These are phyloP conservation scores for Glarea lozoyensis DNA, from an alignment of 495 filamentous ascomycete genomes.

Conservation along the genomic window DNA sequence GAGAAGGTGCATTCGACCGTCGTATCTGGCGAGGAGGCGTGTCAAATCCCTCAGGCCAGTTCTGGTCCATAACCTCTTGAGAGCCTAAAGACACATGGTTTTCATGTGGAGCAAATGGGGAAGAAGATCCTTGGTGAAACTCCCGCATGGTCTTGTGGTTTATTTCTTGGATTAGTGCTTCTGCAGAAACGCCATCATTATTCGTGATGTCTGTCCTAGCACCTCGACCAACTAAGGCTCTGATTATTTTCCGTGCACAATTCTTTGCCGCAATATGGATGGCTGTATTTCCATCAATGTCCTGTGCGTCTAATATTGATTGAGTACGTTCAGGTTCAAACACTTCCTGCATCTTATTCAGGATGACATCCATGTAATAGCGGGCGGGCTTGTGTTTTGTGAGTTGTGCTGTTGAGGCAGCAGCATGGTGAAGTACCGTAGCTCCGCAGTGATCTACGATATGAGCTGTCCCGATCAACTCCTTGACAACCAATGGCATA, in stretches of 20 bases:
- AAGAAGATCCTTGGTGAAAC: constrained; percentile 45
- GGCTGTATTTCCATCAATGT: constrained; percentile 80
- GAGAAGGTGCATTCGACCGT: constrained; percentile 16
- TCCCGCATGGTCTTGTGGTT: constrained; percentile 33
- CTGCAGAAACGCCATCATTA: constrained; percentile 64
- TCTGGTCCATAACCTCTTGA: constrained; percentile 11
- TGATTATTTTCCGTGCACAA: constrained; percentile 63
- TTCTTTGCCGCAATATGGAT: constrained; percentile 78
- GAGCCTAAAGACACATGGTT: constrained; percentile 19
- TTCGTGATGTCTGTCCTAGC: constrained; percentile 74
- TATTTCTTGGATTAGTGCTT: constrained; percentile 57
- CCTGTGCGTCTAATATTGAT: constrained; percentile 59
- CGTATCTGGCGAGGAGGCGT: constrained; percentile 25
- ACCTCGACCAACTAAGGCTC: constrained; percentile 60
- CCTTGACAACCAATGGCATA: constrained; percentile 70
- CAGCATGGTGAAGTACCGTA: constrained; percentile 89
- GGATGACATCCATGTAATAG: constrained; percentile 87
- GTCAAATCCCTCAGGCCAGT: constrained; percentile 2
- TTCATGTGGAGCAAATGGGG: constrained; percentile 53
- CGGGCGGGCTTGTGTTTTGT: constrained; percentile 74
- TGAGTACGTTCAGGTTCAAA: constrained; percentile 60
- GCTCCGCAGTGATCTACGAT: constrained; percentile 65
- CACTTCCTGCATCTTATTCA: constrained; percentile 69
- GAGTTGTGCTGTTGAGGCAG: constrained; percentile 68
- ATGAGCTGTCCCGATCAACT: constrained; percentile 68